A percentile compares a stretch with the other conserved stretches of the same genome.
These are phyloP conservation scores for Xerocomellus intermedius DNA, from an alignment of 768 basidiomycete species.

Conservation along the genomic window DNA sequence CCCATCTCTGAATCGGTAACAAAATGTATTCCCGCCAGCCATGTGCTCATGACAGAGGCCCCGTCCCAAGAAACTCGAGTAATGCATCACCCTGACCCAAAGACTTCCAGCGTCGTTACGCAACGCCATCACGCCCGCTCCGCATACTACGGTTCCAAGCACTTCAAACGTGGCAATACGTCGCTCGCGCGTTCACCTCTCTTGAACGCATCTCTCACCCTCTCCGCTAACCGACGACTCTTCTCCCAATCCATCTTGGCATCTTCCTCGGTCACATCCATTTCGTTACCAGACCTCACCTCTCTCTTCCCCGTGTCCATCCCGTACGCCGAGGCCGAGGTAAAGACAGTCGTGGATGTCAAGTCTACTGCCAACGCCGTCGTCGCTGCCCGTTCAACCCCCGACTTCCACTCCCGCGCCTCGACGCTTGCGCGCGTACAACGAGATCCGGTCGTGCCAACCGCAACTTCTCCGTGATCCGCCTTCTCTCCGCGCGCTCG, in stretches of 20 bases:
- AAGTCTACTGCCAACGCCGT: neutral
- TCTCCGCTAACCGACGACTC: conserved; percentile 22
- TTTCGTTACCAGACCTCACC: neutral
- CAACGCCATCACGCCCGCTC: neutral
- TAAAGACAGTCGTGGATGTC: too few species aligned
- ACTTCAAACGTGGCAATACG: conserved; percentile 29
- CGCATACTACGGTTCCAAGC: conserved; percentile 20
- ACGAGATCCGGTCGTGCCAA: conserved; percentile 45
- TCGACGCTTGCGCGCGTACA: conserved; percentile 26
- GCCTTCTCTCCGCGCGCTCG: conserved; percentile 19
- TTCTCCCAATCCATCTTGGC: conserved; percentile 28
- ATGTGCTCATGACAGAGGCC: too few species aligned
- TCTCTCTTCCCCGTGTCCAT: neutral
- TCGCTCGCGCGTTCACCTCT: conserved; percentile 17
- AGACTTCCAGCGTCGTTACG: neutral
- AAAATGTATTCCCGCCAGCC: neutral
- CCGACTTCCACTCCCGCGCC: conserved; percentile 12
- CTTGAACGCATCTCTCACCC: conserved; percentile 22
- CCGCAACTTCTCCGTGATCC: conserved; percentile 41
- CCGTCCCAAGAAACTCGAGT: too few species aligned
- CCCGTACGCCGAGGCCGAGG: neutral
- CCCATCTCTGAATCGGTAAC: neutral
- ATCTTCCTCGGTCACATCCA: conserved; percentile 5
- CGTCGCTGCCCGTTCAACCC: neutral
- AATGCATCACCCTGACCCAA: too few species aligned